These are phyloP conservation scores for Trichoderma breve DNA, from an alignment of 2,329 filamentous ascomycete genomes.

Conservation along the genomic window DNA sequence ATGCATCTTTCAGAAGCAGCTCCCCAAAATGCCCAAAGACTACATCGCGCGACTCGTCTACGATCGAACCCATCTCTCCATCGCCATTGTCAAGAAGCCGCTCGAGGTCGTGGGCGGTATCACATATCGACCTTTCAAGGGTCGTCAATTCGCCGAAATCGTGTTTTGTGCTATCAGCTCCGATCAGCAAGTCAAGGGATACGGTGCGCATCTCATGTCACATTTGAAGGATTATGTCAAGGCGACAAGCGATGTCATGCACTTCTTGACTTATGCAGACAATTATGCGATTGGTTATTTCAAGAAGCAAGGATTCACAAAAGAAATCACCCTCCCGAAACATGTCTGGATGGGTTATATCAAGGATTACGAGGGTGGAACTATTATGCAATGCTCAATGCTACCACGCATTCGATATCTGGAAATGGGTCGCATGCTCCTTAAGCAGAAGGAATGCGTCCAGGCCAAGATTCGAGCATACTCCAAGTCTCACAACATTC, in stretches of 20 bases:
- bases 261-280: slow-evolving; percentile 97
- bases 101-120: slow-evolving; percentile 96
- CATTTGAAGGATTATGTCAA: slow-evolving; percentile 98
- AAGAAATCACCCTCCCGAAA: slow-evolving; percentile 90
- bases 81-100: slow-evolving; percentile 96
- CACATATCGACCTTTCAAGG: slow-evolving; percentile 91
- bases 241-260: slow-evolving; percentile 94
- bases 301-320: slow-evolving; percentile 98
- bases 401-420: slow-evolving; percentile 91
- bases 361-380: slow-evolving; percentile 98
- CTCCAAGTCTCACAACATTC: slow-evolving; percentile 82
- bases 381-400: slow-evolving; percentile 99
- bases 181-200: slow-evolving; percentile 98
- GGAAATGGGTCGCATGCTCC: slow-evolving; percentile 85
- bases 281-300: slow-evolving; percentile 99
- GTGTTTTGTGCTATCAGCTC: slow-evolving; percentile 98
- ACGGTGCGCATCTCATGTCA: slow-evolving; percentile 96
- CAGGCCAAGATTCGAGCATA: slow-evolving; percentile 93
- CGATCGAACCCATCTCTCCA: slow-evolving; percentile 91
- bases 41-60: slow-evolving; percentile 98
- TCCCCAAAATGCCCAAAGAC: slow-evolving; percentile 99
- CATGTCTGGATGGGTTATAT: slow-evolving; percentile 99
- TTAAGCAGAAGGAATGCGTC: slow-evolving; percentile 95
- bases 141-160: slow-evolving; percentile 91
- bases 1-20: slow-evolving; percentile 96